These are phyloP conservation scores for Sapria himalayana DNA, from an alignment of 345 rosid genomes.

Conservation along the genomic window DNA sequence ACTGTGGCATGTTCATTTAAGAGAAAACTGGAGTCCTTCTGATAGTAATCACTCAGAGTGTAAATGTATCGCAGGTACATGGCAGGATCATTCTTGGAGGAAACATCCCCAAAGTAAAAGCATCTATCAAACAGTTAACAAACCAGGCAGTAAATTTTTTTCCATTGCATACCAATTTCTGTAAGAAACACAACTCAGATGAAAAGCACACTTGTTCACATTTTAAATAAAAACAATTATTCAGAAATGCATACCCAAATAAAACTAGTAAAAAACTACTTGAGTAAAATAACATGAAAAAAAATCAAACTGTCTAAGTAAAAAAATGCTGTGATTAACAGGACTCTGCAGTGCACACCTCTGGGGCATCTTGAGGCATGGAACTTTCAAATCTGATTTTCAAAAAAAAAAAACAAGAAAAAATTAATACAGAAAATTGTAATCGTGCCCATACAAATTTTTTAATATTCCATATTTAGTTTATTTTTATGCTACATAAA, in stretches of 20 bases:
- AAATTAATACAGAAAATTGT: slow-evolving; percentile 3
- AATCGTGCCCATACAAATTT: no score
- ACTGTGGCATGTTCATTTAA: slow-evolving; percentile 15
- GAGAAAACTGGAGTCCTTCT: slow-evolving; percentile 16
- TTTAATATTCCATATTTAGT: no score
- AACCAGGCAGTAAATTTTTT: neutral
- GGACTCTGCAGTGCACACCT: slow-evolving; percentile 23
- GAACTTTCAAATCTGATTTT: slow-evolving; percentile 48
- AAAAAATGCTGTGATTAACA: no score
- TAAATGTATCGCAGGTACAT: slow-evolving; percentile 40
- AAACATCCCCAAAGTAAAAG: slow-evolving; percentile 72
- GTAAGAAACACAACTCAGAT: no score
- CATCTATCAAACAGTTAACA: slow-evolving; percentile 20
- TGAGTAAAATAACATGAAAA: neutral
- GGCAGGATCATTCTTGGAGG: slow-evolving; percentile 72
- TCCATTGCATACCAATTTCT: no score
- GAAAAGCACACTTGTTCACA: no score
- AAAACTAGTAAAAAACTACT: no score
- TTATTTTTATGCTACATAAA: no score
- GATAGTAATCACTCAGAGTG: slow-evolving; percentile 41
- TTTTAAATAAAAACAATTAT: no score
- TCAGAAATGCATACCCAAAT: no score
- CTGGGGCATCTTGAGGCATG: slow-evolving; percentile 84
- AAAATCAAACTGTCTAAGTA: no score
- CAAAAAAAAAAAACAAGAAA: slow-evolving; percentile 2